Evolutionary conservation across 2,329 filamentous ascomycete genomes (phyloP), one percentile per base, ranked within the genome.

Genomic region (Colletotrichum sp.): DNA sequence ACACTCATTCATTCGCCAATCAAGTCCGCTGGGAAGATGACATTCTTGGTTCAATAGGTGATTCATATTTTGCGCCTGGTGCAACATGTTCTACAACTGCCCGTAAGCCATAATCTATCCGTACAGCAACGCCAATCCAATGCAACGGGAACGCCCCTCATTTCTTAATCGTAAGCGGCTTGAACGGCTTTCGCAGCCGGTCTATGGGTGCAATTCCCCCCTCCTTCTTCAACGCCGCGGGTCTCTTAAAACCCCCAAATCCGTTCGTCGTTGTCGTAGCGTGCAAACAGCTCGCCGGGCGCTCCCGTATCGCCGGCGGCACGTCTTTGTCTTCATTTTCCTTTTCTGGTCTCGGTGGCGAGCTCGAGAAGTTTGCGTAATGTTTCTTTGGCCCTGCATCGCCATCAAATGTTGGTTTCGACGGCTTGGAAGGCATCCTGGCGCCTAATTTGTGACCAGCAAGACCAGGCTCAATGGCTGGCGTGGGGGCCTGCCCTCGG

Each of bases 341-440:
- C 18, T 80, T 67, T n/a, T 81, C 76, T 30, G 71, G 78, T 10
- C 34, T 74, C 4, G 85, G 81, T 6, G 91, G 90, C 21, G 91
- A 91, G 82, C 91, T 92, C 0, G 90, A 92, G 79, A 92, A 92
- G 77, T 87, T 89, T 1, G 86, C 81, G 78, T 94, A 94, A 9
- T 84, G 83, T 67, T 88, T 88, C 71, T 82, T 83, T 4, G 83
- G 82, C 10, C 77, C 80, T 48, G 78, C 67, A 6, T 78, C 78
- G 4, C 80, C 78, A 8, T 82, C 79, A 48, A 79, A 77, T 64
- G 80, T 73, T 12, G 55, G 67, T 77, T 79, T 43, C 72, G 79
- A 82, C n/a, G 85, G 86, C 30, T 83, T 85, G 24, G 79, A 79
- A 13, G 84, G 78, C 15, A 85, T 75, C 65, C 81, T 85, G 4